Evolutionary conservation across 2,329 filamentous ascomycete genomes (phyloP), one percentile per base, ranked within the genome.

Genomic region (Alternaria novae-zelandiae): DNA sequence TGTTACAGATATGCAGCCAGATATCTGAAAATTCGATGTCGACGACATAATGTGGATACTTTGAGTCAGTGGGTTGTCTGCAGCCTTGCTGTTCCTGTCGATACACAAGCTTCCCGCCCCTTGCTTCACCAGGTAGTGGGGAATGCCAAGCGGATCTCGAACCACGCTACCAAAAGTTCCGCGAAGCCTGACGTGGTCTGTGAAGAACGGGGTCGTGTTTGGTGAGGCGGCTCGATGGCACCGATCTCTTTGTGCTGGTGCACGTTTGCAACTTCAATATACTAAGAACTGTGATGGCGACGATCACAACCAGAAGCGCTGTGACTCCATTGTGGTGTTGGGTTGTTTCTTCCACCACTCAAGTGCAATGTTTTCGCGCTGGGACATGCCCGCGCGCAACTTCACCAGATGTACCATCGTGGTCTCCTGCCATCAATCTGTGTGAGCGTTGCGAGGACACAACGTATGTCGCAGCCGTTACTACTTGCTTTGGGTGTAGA

Each of bases 311-410:
- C 23, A 11, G n/a, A 50, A 17, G 43, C 43, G 44, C 51, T 25
- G 21, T 20, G 10, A 7, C 17, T 61, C 32, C 30, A 20, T 43
- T 41, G 23, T 25, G 15, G 32, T 55, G 15, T 23, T 17, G 20
- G 49, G 41, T 41, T 32, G 44, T 51, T 61, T 20, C 46, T 49
- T 49, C 53, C 53, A 50, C 53, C 32, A 57, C 28, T 50, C 53
- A 45, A 44, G 13, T 26, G 28, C 32, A 20, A 20, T 41, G 7
- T 32, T 50, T 7, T 47, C 45, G 13, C 43, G 21, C 32, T 15
- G 46, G 50, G 17, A 26, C 8, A 57, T 13, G 23, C 43, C 20
- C 25, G 6, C 12, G 23, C 15, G 9, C 23, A 17, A 50, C 21
- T 21, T 23, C 10, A 15, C 5, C 13, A 12, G n/a, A 12, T 25